Evolutionary conservation across 371 early-diverging fungal genomes (phyloP).

Genomic region (Mucor velutinosus): DNA sequence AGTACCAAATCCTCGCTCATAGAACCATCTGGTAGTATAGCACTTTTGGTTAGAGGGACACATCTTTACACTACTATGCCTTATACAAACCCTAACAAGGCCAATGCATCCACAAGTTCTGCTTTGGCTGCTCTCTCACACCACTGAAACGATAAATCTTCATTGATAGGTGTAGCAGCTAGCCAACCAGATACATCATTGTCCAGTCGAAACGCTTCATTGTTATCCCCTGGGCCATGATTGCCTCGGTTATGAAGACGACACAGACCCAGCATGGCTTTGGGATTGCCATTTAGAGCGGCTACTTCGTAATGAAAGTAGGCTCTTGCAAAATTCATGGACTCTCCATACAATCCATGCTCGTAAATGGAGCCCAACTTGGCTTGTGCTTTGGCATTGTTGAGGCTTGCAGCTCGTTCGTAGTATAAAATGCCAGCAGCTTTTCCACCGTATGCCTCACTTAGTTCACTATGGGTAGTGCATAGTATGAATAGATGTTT

Average conservation of each 20-base stretch:
- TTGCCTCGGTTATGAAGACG: conserved; percentile 36
- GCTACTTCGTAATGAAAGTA: conserved; percentile 29
- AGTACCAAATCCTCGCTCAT: conserved; percentile 43
- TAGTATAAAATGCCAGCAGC: conserved; percentile 28
- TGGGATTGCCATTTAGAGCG: conserved; percentile 23
- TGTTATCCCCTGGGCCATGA: conserved; percentile 34
- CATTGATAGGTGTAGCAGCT: conserved; percentile 32
- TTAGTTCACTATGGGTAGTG: background rate
- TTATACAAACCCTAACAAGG: conserved; percentile 32
- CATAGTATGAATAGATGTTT: background rate
- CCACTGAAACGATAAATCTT: conserved; percentile 48
- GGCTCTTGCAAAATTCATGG: conserved; percentile 33
- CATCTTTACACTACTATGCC: background rate
- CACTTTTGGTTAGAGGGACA: background rate
- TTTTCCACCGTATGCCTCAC: conserved; percentile 24
- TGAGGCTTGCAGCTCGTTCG: conserved; percentile 32
- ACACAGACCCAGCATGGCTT: conserved; percentile 43
- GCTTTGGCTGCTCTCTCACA: conserved; percentile 37
- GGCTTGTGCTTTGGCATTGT: conserved; percentile 27
- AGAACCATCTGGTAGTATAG: conserved; percentile 36
- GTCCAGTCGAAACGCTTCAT: conserved; percentile 18
- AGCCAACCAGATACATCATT: conserved; percentile 43
- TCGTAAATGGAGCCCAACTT: conserved; percentile 33
- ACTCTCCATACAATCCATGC: conserved; percentile 28
- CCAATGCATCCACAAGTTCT: conserved; percentile 31